Evolutionary conservation across 768 basidiomycete genomes (phyloP).

Genomic region (Amanita muscaria): DNA sequence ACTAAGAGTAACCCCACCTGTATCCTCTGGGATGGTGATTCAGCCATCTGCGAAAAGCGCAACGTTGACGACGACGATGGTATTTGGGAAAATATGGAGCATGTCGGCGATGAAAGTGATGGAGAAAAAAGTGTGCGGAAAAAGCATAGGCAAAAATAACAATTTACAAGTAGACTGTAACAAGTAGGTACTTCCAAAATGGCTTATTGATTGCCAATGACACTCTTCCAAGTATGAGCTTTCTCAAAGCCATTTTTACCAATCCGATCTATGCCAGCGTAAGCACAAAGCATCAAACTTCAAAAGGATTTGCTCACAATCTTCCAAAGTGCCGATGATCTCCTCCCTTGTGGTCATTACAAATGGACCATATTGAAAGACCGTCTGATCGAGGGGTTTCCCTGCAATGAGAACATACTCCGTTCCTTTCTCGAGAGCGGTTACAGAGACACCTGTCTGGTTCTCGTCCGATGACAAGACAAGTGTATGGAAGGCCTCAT

Average conservation of each 20-base stretch:
- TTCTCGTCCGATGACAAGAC: constrained; percentile 57
- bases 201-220: constrained; percentile 47
- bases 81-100: constrained; percentile 61
- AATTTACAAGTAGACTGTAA: background rate
- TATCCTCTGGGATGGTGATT: constrained; percentile 49
- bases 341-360: constrained; percentile 80
- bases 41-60: constrained; percentile 13
- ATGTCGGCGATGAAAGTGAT: constrained; percentile 32
- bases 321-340: constrained; percentile 72
- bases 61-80: constrained; percentile 41
- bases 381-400: constrained; percentile 81
- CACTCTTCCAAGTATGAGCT: constrained; percentile 79
- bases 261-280: constrained; percentile 46
- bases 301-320: constrained; percentile 43
- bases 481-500: constrained; percentile 67
- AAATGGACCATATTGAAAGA: constrained; percentile 82
- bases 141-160: constrained; percentile 16
- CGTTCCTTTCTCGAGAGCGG: constrained; percentile 49
- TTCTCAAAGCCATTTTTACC: constrained; percentile 88
- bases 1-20: constrained; percentile 54
- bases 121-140: constrained; percentile 16
- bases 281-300: constrained; percentile 7
- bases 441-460: constrained; percentile 64
- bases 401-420: constrained; percentile 79
- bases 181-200: background rate